A percentile compares a stretch with the other conserved stretches of the same genome.
Evolutionary conservation across 1,284 basidiomycete species (phyloP).

Genomic region (Leccinum ambiguum): DNA sequence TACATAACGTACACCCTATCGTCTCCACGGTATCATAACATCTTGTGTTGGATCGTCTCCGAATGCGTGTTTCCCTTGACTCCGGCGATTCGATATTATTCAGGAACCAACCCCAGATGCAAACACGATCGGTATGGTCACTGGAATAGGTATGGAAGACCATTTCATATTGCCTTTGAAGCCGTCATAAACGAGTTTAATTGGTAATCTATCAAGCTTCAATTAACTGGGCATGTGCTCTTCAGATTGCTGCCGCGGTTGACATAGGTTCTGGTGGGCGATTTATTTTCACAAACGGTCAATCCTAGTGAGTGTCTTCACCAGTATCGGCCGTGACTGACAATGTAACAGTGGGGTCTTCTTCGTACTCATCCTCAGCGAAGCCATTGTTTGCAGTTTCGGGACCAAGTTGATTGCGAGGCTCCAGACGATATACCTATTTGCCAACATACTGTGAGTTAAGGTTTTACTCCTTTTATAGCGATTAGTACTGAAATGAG

Average conservation of each 20-base stretch:
- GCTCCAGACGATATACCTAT: conserved; percentile 32
- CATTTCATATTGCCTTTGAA: not conserved
- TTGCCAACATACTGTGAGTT: conserved; percentile 34
- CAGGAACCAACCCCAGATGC: conserved; percentile 28
- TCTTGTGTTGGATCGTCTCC: conserved; percentile 42
- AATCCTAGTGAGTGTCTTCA: conserved; percentile 29
- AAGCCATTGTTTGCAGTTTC: conserved; percentile 42
- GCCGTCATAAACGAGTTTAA: not conserved
- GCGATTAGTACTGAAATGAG: not conserved
- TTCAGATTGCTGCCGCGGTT: conserved; percentile 39
- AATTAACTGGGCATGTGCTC: conserved; percentile 43
- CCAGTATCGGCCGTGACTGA: not conserved
- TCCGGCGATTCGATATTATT: not conserved
- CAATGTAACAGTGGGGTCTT: conserved; percentile 32
- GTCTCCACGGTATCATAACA: conserved; percentile 32
- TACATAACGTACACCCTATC: conserved; percentile 40
- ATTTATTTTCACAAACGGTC: conserved; percentile 31
- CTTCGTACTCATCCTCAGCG: conserved; percentile 31
- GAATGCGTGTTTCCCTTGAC: not conserved
- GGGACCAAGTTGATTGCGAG: conserved; percentile 38
- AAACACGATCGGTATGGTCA: conserved; percentile 40
- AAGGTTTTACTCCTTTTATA: not conserved
- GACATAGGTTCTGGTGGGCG: conserved; percentile 34
- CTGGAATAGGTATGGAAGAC: conserved; percentile 27
- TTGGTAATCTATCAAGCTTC: conserved; percentile 31